Evolutionary conservation across 2,329 filamentous ascomycete species (phyloP).

Genomic region (Sporothrix pallida): DNA sequence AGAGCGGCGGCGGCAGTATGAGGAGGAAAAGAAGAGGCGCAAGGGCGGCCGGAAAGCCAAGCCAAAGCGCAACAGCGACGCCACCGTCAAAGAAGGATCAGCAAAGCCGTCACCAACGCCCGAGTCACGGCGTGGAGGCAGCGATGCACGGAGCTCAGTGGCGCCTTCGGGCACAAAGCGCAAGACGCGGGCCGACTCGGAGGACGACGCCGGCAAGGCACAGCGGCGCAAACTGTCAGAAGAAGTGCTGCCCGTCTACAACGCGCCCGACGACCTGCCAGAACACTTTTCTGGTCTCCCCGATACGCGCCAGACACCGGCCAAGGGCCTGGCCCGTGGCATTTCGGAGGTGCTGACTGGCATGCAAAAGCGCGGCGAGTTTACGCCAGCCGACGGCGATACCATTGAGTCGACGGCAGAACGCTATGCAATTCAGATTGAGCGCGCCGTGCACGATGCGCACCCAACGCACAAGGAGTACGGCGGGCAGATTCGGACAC

Average conservation of each 20-base stretch:
- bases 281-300: conserved; percentile 62
- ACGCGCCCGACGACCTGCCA: conserved; percentile 58
- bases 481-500: conserved; percentile 70
- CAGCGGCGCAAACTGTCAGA: conserved; percentile 64
- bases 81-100: conserved; percentile 51
- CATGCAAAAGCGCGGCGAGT: conserved; percentile 69
- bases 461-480: conserved; percentile 61
- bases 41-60: conserved; percentile 66
- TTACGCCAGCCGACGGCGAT: conserved; percentile 66
- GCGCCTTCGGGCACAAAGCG: conserved; percentile 51
- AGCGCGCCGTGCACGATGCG: conserved; percentile 69
- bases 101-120: conserved; percentile 48
- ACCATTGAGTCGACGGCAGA: conserved; percentile 70
- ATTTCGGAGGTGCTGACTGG: conserved; percentile 69
- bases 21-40: conserved; percentile 65
- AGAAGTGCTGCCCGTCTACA: conserved; percentile 54
- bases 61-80: conserved; percentile 69
- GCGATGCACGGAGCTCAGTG: not conserved
- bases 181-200: conserved; percentile 63
- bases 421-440: conserved; percentile 76
- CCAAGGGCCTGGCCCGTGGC: conserved; percentile 72
- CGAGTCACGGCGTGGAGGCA: conserved; percentile 48
- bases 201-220: conserved; percentile 54
- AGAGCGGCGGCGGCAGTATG: conserved; percentile 65
- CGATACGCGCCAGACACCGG: conserved; percentile 69